Evolutionary conservation across 2,329 filamentous ascomycete genomes (phyloP).

Genomic region (Fusarium heterosporum): DNA sequence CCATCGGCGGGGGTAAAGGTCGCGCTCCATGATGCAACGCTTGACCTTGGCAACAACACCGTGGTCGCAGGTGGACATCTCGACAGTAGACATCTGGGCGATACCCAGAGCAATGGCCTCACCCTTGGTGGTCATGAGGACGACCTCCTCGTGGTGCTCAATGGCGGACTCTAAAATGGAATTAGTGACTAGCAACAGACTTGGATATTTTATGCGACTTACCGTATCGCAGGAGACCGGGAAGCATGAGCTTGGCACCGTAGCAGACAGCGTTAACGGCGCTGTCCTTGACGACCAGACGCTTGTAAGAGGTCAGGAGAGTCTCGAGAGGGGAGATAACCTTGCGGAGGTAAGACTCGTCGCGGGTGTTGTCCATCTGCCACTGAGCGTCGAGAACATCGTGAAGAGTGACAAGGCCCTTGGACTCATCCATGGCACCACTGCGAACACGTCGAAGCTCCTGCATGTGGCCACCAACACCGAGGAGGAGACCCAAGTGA

Average conservation of each 20-base stretch:
- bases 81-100: conserved; percentile 97
- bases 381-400: conserved; percentile 91
- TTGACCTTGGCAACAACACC: conserved; percentile 99
- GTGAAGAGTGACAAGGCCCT: conserved; percentile 91
- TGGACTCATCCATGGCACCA: conserved; percentile 93
- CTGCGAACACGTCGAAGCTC: conserved; percentile 93
- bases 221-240: conserved; percentile 92
- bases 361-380: conserved; percentile 93
- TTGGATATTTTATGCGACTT: conserved; percentile 51
- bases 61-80: conserved; percentile 96
- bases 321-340: conserved; percentile 95
- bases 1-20: conserved; percentile 97
- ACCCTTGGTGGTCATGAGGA: conserved; percentile 98
- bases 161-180: conserved; percentile 78
- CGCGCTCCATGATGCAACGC: conserved; percentile 99
- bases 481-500: conserved; percentile 79
- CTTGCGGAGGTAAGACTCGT: conserved; percentile 90
- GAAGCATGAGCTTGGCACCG: conserved; percentile 98
- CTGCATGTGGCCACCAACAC: conserved; percentile 98
- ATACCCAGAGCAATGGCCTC: conserved; percentile 97
- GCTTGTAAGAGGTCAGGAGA: conserved; percentile 92
- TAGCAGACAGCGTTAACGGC: conserved; percentile 96
- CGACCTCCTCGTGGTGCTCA: conserved; percentile 94
- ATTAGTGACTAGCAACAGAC: conserved; percentile 45
- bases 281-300: conserved; percentile 90